Conservation (phyloP, 306 rosid genomes). For the Malus orientalis region DNA sequence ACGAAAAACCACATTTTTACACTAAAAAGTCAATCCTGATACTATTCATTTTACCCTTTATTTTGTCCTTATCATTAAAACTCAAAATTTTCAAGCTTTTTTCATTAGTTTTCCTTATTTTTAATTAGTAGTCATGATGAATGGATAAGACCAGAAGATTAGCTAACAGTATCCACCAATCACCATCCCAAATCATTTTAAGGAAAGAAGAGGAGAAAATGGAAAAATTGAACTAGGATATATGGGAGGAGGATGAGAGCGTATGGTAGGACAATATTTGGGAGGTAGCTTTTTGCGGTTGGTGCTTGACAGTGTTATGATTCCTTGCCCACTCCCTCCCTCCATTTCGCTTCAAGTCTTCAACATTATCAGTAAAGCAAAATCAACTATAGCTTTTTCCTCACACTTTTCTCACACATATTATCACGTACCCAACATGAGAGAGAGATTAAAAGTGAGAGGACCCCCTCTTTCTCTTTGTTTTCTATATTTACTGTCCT, state of each 20-base stretch:
- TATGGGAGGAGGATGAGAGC: too few relatives aligned
- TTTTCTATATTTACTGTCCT: not conserved
- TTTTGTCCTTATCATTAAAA: too few relatives aligned
- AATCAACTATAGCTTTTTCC: not conserved
- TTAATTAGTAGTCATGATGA: too few relatives aligned
- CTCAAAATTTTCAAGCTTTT: too few relatives aligned
- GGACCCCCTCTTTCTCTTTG: not conserved
- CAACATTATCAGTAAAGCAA: slow-evolving; percentile 39
- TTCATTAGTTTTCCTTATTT: too few relatives aligned
- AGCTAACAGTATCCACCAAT: not conserved
- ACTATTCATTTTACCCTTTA: too few relatives aligned
- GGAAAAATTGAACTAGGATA: too few relatives aligned
- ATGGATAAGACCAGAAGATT: not conserved
- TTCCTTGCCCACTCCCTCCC: slow-evolving; percentile 38
- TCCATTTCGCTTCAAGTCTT: not conserved
- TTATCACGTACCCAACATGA: not conserved
- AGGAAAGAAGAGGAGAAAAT: too few relatives aligned
- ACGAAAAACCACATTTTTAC: too few relatives aligned
- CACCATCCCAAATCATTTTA: too few relatives aligned
- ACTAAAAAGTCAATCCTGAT: too few relatives aligned
- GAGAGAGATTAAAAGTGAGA: not conserved
- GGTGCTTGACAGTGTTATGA: slow-evolving; percentile 33
- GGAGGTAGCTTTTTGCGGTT: slow-evolving; percentile 9
- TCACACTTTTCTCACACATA: not conserved
- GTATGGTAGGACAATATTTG: too few relatives aligned